Conservation (phyloP, 208 protist genomes). For the Angomonas desouzai region DNA sequence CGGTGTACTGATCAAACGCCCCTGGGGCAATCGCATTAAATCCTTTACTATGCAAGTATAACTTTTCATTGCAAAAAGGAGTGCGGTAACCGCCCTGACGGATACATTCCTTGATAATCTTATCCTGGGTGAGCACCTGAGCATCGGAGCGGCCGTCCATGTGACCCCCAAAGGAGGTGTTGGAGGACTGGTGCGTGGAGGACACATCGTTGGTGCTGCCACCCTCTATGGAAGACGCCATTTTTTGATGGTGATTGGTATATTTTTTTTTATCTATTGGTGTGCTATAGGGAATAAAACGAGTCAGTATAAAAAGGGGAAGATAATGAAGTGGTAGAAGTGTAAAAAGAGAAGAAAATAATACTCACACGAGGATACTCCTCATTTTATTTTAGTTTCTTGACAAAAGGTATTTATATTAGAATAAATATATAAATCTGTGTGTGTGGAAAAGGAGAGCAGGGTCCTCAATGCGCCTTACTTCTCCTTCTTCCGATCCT, state of each 20-base stretch:
- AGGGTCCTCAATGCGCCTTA: conserved; percentile 15
- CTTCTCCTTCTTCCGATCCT: conserved; percentile 47
- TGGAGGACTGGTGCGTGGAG: conserved; percentile 27
- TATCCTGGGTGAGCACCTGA: conserved; percentile 62
- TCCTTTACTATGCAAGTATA: conserved; percentile 93
- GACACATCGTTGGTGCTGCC: conserved; percentile 56
- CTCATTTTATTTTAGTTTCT: too few species aligned
- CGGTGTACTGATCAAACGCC: conserved; percentile 81
- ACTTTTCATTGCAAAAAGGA: conserved; percentile 91
- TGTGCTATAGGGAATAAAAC: too few species aligned
- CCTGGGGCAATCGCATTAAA: conserved; percentile 77
- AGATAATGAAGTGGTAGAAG: too few species aligned
- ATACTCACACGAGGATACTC: too few species aligned
- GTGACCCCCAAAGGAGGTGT: conserved; percentile 18
- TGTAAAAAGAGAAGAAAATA: too few species aligned
- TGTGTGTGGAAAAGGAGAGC: conserved; percentile 10
- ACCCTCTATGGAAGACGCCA: conserved; percentile 29
- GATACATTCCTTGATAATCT: conserved; percentile 85
- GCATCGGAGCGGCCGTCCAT: neutral
- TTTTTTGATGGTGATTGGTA: conserved; percentile 1
- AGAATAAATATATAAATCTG: conserved; percentile 11
- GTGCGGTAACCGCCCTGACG: conserved; percentile 86
- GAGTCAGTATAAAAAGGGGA: too few species aligned
- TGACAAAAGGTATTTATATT: neutral
- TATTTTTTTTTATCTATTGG: conserved; percentile 7